These are phyloP conservation scores for Fusarium sp. DNA, from an alignment of 2,329 filamentous ascomycete genomes.

Conservation along the genomic window DNA sequence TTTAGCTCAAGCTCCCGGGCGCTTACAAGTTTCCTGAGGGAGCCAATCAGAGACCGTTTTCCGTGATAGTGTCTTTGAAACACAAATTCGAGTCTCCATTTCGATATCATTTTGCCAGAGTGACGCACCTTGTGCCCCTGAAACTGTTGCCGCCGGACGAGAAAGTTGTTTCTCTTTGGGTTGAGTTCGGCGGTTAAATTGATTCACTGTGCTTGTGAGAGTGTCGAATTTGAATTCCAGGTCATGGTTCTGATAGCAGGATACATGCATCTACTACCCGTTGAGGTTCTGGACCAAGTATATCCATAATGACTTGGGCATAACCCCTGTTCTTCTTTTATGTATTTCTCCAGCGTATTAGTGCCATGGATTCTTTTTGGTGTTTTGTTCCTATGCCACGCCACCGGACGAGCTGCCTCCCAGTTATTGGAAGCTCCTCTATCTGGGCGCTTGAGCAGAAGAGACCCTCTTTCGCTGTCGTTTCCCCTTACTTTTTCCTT, in stretches of 20 bases:
- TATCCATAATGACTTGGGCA: background rate
- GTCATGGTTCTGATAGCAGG: background rate
- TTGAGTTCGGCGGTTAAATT: conserved; percentile 18
- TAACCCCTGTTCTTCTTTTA: background rate
- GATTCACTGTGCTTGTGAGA: background rate
- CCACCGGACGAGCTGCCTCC: conserved; percentile 28
- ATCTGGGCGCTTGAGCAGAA: conserved; percentile 35
- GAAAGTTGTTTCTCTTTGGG: background rate
- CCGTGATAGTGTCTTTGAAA: conserved; percentile 25
- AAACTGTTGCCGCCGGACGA: conserved; percentile 20
- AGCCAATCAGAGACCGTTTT: conserved; percentile 42
- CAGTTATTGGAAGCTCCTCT: conserved; percentile 13
- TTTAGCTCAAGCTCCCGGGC: conserved; percentile 45
- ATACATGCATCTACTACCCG: background rate
- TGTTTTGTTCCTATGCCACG: conserved; percentile 1
- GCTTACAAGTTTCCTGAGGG: conserved; percentile 44
- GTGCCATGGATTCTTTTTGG: background rate
- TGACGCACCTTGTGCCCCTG: conserved; percentile 25
- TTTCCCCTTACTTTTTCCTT: conserved; percentile 2
- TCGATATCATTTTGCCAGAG: conserved; percentile 23
- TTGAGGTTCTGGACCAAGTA: background rate
- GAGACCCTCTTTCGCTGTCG: conserved; percentile 26
- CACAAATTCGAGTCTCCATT: conserved; percentile 13
- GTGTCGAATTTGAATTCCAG: background rate
- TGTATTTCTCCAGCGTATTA: background rate